Evolutionary conservation across 495 filamentous ascomycete species (phyloP), one percentile per base, ranked within the genome.

Genomic region (Penicillium flavigenum): DNA sequence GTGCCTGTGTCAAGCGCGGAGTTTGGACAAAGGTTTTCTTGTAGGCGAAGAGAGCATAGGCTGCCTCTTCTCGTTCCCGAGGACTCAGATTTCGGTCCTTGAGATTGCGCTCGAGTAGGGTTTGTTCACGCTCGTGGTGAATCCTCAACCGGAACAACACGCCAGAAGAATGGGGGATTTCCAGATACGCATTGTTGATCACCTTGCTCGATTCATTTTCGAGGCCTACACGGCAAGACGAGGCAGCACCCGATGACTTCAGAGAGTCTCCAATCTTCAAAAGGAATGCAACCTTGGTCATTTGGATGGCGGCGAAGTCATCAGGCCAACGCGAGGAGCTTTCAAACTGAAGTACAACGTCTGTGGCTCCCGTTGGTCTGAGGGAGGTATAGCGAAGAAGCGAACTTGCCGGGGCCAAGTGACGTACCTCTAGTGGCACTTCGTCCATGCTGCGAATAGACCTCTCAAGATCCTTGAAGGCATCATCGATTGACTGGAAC

Each of bases 301-400:
- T 83, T 68, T 98, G 94, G 44, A 98, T 93, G 4, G 94, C 92
- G 10, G 79, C 79, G 8, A 98, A 74, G 63, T 93, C 88, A 61
- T 98, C 92, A 0, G 94, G 95, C 94, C 94, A 98, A 54, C 92
- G 87, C 10, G 83, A 85, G 5, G 95, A 98, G 32, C 88, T 90
- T 74, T 98, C 94, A 63, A 98, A 97, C 60, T 93, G 92, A 24
- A 98, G 79, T 36, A 89, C 78, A 50, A 92, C 77, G 54, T 93
- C 86, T 42, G 83, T 81, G 4, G 83, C 80, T 26, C 66, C 63
- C 27, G 68, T 69, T 4, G 67, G 58, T 50, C 64, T 75, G 51
- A 88, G 70, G 0, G 89, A 88, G 5, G 91, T 74, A 61, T 87
- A 92, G 46, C 93, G 84, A 9, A 96, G 76, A 49, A 87, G 81